Conservation (phyloP, 805 yeast species). For the Hanseniaspora clermontiae region DNA sequence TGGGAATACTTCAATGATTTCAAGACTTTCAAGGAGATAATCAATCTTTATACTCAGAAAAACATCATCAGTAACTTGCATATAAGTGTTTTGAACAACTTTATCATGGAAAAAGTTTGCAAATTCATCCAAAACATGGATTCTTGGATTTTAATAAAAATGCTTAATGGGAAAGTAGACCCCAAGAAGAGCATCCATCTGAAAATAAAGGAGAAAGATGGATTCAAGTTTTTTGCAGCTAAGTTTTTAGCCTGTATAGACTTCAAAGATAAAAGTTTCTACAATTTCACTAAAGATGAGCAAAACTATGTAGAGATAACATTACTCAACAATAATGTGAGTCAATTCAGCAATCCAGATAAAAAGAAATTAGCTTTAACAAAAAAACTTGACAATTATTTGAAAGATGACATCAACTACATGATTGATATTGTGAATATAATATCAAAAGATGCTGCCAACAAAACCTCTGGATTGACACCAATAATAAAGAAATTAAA, state of each 20-base stretch:
- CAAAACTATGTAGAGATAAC: not conserved
- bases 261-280: not conserved
- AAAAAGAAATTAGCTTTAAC: not conserved
- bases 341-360: conserved; percentile 3
- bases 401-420: not conserved
- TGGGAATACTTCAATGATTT: conserved; percentile 8
- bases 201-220: conserved; percentile 7
- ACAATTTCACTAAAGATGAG: not conserved
- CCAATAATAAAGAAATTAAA: not conserved
- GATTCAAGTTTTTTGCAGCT: conserved; percentile 1
- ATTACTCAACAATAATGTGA: not conserved
- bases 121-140: conserved; percentile 10
- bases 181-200: not conserved
- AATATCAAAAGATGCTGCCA: not conserved
- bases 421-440: not conserved
- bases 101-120: not conserved
- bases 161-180: not conserved
- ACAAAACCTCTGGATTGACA: not conserved
- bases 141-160: conserved; percentile 9
- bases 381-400: not conserved
- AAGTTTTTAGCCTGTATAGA: not conserved
- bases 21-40: not conserved
- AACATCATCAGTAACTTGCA: not conserved
- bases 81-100: not conserved
- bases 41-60: not conserved